Percentiles rank a stretch among this genome's conserved stretches.
These are phyloP conservation scores for Rosa chinensis DNA, from an alignment of 306 rosid species.

Conservation along the genomic window DNA sequence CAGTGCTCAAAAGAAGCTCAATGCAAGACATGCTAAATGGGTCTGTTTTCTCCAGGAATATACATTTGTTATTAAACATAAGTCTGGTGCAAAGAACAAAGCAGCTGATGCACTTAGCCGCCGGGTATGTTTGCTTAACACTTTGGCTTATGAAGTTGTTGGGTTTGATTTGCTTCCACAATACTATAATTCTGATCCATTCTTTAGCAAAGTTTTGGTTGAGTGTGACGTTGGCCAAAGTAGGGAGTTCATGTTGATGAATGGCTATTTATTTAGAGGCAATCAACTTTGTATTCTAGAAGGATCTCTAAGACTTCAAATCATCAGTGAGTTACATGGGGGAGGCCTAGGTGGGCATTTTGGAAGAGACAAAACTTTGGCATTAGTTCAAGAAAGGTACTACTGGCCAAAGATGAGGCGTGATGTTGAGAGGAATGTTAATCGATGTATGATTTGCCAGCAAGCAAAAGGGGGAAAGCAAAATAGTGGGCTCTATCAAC, in stretches of 20 bases:
- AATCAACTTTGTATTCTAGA: neutral
- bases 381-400: neutral
- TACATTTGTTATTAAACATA: neutral
- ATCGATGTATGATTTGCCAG: neutral
- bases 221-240: neutral
- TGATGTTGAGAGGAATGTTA: neutral
- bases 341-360: neutral
- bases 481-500: neutral
- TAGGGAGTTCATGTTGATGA: neutral
- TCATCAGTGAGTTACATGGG: neutral
- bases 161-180: neutral
- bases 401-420: neutral
- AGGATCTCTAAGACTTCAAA: neutral
- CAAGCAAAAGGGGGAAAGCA: neutral
- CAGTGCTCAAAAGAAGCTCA: neutral
- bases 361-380: neutral
- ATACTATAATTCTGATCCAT: neutral
- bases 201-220: neutral
- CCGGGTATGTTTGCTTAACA: neutral
- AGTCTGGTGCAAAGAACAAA: neutral
- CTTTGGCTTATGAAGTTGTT: neutral
- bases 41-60: neutral
- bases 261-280: neutral
- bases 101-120: neutral
- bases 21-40: neutral